Percentiles rank a stretch among this genome's conserved stretches.
Conservation (phyloP, 1,284 basidiomycete species). For the Leccinum solheimii region DNA sequence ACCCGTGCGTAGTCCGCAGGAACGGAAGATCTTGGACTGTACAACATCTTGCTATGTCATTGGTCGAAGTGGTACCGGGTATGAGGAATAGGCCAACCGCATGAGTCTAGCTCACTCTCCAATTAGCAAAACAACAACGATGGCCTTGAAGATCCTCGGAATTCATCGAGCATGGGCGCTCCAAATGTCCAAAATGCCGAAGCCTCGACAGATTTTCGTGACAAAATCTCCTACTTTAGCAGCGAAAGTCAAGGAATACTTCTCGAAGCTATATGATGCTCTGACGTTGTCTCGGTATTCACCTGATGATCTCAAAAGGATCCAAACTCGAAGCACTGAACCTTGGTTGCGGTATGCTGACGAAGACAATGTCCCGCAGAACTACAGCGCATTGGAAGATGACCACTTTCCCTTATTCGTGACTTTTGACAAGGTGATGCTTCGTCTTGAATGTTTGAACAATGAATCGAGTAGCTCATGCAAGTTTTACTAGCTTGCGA, state of each 20-base stretch:
- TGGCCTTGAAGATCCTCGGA: constrained; percentile 72
- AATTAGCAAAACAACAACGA: constrained; percentile 69
- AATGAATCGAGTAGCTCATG: background rate
- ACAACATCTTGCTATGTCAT: constrained; percentile 64
- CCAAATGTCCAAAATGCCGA: constrained; percentile 26
- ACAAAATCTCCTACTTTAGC: constrained; percentile 69
- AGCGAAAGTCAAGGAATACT: constrained; percentile 68
- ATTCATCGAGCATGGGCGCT: constrained; percentile 55
- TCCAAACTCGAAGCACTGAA: constrained; percentile 30
- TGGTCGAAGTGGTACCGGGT: constrained; percentile 75
- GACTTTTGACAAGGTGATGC: constrained; percentile 59
- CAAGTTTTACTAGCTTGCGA: constrained; percentile 13
- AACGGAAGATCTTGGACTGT: constrained; percentile 63
- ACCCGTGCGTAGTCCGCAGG: constrained; percentile 44
- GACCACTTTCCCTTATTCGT: constrained; percentile 71
- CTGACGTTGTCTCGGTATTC: constrained; percentile 43
- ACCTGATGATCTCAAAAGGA: constrained; percentile 38
- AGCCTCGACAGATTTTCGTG: constrained; percentile 70
- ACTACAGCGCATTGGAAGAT: constrained; percentile 59
- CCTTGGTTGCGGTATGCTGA: constrained; percentile 46
- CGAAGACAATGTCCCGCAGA: constrained; percentile 50
- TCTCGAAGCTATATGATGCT: constrained; percentile 50
- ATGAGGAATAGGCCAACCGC: constrained; percentile 11
- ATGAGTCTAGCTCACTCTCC: background rate
- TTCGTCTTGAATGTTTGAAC: background rate